phyloP scores from a whole-genome alignment of 2,329 filamentous ascomycete species.

The Neofusicoccum kwambonambiense region DNA sequence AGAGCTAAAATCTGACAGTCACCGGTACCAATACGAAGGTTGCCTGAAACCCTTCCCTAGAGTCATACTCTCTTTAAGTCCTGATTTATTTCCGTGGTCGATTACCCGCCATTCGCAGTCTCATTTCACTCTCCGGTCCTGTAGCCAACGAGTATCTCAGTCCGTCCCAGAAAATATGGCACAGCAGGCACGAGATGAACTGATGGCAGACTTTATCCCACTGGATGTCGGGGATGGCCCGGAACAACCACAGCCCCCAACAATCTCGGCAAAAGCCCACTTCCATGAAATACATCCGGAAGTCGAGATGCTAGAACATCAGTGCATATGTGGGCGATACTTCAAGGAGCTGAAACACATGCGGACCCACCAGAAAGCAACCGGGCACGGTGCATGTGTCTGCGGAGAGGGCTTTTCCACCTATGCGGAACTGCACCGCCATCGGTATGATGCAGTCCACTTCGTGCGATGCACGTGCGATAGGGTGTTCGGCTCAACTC shows the following conservation, averaged over 20 bases:
- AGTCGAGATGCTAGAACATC: not conserved
- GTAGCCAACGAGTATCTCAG: not conserved
- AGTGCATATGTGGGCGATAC: slow-evolving; percentile 17
- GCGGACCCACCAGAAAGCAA: slow-evolving; percentile 14
- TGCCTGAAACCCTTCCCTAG: not conserved
- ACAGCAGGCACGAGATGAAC: not conserved
- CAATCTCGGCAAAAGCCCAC: not conserved
- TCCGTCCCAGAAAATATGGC: not conserved
- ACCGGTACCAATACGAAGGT: not conserved
- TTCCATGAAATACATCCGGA: slow-evolving; percentile 17
- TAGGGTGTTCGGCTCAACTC: slow-evolving; percentile 8
- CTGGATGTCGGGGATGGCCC: not conserved
- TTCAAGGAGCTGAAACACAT: slow-evolving; percentile 10
- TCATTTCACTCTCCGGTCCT: not conserved
- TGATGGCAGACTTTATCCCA: slow-evolving; percentile 15
- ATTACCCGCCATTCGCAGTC: not conserved
- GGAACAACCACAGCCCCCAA: not conserved
- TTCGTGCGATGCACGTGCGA: slow-evolving; percentile 13
- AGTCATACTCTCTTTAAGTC: not conserved
- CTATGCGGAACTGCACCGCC: slow-evolving; percentile 11
- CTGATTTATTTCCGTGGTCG: not conserved
- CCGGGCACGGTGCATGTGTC: slow-evolving; percentile 15
- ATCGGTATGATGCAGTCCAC: slow-evolving; percentile 9
- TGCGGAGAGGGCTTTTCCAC: slow-evolving; percentile 16
- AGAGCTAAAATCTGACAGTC: not conserved